Base-by-base conservation (phyloP, 805 yeast species). In the Kregervanrija pseudodelftensis region DNA sequence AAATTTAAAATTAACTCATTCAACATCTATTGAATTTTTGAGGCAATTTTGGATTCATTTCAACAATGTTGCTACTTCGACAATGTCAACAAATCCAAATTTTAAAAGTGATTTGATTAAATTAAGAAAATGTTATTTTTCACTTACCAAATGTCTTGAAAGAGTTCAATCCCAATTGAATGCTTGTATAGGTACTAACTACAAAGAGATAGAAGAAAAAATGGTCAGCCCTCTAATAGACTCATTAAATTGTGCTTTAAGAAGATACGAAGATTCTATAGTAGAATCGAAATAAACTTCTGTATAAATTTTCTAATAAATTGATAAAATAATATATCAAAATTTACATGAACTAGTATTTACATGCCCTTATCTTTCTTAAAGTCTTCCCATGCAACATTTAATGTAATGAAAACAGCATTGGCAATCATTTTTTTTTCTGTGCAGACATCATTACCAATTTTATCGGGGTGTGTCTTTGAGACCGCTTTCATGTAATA, bases 331-430 rank as follows among this genome's bases (percentile, higher is more conserved):
- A 30, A 41, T 32, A n/a, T 33, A 32, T 39, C 15, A 35, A 17
- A 32, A 37, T 17, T 5, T 22, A 22, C 8, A 22, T 22, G 5
- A 15, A 15, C 3, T 14, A 31, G 35, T 15, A 16, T 33, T 14
- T 35, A 42, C 34, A 37, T 16, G 13, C 39, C 41, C 32, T 41
- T 37, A 30, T 33, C 30, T 13, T 15, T 9, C 56, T 82, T 85
- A 61, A 88, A 89, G 15, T 62, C 65, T 53, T 87, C 97, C 98
- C 99, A 93, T 2, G 97, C 89, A 53, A 79, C 76, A 62, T 89
- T 91, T 49, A 93, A 68, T 0, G 80, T 72, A 35, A 89, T 84
- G 59, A 93, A 93, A 0, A 91, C 91, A 17, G 79, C 80, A 54
- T 90, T 91, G 12, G 97, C 93, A 39, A 91, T 72, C 82, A 91